These are phyloP conservation scores for Colletotrichum sp. DNA, from an alignment of 2,329 filamentous ascomycete species.

Conservation along the genomic window DNA sequence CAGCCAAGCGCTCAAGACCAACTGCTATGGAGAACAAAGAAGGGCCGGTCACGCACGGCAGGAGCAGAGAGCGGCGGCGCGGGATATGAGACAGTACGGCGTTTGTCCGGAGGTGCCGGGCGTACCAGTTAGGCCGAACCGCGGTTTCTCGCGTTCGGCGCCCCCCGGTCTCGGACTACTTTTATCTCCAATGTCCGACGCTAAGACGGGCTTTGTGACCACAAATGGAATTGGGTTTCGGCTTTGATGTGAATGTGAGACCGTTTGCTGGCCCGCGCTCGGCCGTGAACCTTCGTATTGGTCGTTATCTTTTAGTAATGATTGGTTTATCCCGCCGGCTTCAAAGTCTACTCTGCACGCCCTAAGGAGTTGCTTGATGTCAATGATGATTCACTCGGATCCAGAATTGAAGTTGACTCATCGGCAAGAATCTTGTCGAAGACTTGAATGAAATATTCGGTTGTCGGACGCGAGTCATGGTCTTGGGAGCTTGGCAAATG, in stretches of 20 bases:
- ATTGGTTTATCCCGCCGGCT: neutral
- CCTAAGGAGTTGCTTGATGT: neutral
- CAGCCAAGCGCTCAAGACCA: neutral
- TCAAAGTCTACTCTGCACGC: neutral
- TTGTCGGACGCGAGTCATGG: neutral
- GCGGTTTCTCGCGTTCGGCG: neutral
- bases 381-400: neutral
- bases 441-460: neutral
- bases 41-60: neutral
- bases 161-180: neutral
- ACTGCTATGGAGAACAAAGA: neutral
- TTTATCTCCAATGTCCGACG: neutral
- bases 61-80: neutral
- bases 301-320: neutral
- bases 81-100: neutral
- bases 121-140: neutral
- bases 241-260: neutral
- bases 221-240: neutral
- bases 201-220: neutral
- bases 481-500: neutral
- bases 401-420: neutral
- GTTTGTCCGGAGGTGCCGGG: neutral
- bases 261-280: neutral
- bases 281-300: neutral
- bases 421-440: neutral